Evolutionary conservation across 148 eudicot species (phyloP), one percentile per base, ranked within the genome.

Genomic region (Rhododendron molle): DNA sequence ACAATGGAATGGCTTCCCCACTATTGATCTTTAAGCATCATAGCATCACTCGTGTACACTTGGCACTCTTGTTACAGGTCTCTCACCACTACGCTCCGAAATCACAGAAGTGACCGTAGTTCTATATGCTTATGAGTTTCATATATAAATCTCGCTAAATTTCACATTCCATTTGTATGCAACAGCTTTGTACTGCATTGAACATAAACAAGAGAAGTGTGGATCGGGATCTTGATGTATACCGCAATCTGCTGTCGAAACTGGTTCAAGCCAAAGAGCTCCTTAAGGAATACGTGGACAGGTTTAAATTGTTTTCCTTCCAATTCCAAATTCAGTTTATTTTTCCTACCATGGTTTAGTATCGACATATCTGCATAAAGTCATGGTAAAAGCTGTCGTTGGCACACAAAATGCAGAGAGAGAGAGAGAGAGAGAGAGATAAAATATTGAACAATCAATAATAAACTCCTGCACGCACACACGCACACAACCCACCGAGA

Each of bases 261-360:
- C 93, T 97, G 62, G 98, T 97, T 84, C 99, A 97, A 88, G 96
- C 99, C 16, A 97, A 97, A 83, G 99, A 97, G 88, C 93, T 97
- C 62, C 74, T 97, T 81, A 94, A 89, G 88, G 99, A 97, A 86
- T 97, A 97, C 87, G 96, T 95, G 38, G 96, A 88, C 32, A 95
- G 99, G 99, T 97, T 84, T 85, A 85, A 73, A 76, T 80, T 26
- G 12, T 26, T 60, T 58, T 54, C 50, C 74, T 54, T 21, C 26
- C 78, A 30, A 72, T 20, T 78, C n/a, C 43, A 77, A 44, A 23
- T 83, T 62, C 58, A 40, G 26, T 40, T 21, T 82, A 30, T 32
- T 5, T 80, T 56, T 26, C 26, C 46, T 26, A 54, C 28, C 44
- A 76, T 50, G 58, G 23, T 71, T 82, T 56, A 46, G 9, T 71